Percentiles rank a stretch among this genome's conserved stretches.
Conservation (phyloP, 306 rosid genomes). For the Citrullus colocynthis region DNA sequence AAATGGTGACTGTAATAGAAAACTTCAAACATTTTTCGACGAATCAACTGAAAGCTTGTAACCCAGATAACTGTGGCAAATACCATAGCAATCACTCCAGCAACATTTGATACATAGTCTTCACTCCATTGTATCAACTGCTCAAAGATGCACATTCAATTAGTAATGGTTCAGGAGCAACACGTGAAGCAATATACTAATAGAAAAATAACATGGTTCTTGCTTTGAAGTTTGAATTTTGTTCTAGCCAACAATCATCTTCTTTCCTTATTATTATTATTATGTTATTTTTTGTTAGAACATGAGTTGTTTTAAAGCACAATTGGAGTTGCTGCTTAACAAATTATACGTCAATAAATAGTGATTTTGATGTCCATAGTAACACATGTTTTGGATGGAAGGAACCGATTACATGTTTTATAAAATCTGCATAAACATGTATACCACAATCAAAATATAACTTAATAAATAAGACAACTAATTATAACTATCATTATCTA, state of each 20-base stretch:
- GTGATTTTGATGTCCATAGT: no score
- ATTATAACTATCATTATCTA: no score
- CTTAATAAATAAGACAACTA: no score
- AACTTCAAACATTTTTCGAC: slow-evolving; percentile 56
- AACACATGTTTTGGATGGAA: no score
- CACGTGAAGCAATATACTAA: not conserved
- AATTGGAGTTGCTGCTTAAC: not conserved
- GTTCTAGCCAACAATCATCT: not conserved
- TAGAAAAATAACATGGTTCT: not conserved
- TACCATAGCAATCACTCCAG: slow-evolving; percentile 37
- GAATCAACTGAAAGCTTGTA: slow-evolving; percentile 25
- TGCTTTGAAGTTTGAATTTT: not conserved
- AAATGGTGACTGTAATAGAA: slow-evolving; percentile 67
- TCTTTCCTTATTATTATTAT: not conserved
- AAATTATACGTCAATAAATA: not conserved
- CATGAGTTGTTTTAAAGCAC: not conserved
- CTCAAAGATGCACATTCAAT: not conserved
- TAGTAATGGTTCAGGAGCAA: not conserved
- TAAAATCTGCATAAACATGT: no score
- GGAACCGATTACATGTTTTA: no score
- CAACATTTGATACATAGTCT: slow-evolving; percentile 40
- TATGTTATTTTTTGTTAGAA: no score
- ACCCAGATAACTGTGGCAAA: slow-evolving; percentile 46
- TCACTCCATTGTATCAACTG: slow-evolving; percentile 42
- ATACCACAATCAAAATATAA: no score